phyloP scores from a whole-genome alignment of 352 stramenopile species.

The Globisporangium canariense region DNA sequence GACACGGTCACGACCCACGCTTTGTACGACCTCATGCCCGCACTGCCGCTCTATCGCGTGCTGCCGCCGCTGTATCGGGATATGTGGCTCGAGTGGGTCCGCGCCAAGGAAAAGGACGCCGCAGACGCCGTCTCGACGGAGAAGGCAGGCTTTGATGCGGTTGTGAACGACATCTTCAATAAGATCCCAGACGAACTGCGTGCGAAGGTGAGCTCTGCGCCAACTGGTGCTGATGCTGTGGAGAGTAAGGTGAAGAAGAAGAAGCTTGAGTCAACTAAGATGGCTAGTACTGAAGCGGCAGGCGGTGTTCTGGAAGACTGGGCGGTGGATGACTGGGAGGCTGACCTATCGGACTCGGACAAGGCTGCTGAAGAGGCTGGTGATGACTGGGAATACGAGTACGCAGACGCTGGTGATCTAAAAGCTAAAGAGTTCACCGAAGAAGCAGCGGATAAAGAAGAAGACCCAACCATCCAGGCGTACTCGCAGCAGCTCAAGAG shows the following conservation, averaged over 20 bases:
- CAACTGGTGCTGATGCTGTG: neutral
- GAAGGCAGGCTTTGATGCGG: slow-evolving; percentile 48
- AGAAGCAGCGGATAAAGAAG: slow-evolving; percentile 22
- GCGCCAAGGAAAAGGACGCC: slow-evolving; percentile 33
- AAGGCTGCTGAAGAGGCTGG: neutral
- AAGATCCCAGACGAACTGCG: slow-evolving; percentile 49
- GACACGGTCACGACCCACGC: slow-evolving; percentile 76
- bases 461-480: slow-evolving; percentile 18
- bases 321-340: slow-evolving; percentile 75
- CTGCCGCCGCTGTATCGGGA: slow-evolving; percentile 86
- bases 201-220: slow-evolving; percentile 20
- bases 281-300: neutral
- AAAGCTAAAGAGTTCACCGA: neutral
- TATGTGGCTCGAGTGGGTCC: slow-evolving; percentile 82
- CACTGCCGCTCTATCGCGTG: slow-evolving; percentile 86
- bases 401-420: neutral
- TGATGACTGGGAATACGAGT: slow-evolving; percentile 5
- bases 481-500: slow-evolving; percentile 37
- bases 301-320: slow-evolving; percentile 37
- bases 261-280: neutral
- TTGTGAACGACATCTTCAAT: slow-evolving; percentile 50
- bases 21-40: slow-evolving; percentile 84
- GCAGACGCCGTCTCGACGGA: slow-evolving; percentile 31
- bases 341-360: slow-evolving; percentile 39
- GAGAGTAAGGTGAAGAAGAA: slow-evolving; percentile 14